Base-by-base conservation (phyloP, 2,329 filamentous ascomycete species). In the Pyricularia grisea region DNA sequence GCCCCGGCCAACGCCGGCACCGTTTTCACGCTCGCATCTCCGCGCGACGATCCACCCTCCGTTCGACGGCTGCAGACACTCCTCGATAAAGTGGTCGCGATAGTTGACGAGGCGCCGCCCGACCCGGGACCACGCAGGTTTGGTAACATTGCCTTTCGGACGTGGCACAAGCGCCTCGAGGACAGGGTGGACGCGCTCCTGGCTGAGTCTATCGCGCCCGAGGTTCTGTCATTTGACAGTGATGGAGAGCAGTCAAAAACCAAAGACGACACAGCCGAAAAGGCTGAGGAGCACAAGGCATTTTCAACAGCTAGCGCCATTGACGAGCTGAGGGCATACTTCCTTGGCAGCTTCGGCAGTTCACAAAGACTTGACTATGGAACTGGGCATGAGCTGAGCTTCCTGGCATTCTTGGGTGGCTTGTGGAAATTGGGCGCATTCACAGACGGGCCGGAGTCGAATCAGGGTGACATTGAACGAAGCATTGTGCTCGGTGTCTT, bases 371-470 rank as follows among this genome's bases (percentile, higher is more conserved):
- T 99, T 30, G 95, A 99, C 79, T 99, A 97, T 76, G 95, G 95
- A 1, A 98, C 95, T 0, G 95, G 95, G 0, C 95, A 99, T 77
- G 95, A 99, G 76, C 82, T 99, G 67, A 97, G 92, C 79, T 99
- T 99, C 75, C 78, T 98, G 9, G 94, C 95, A 1, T 99, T 99
- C 72, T 78, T 99, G 6, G 94, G 89, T 4, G 90, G 91, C 70
- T 82, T 99, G 5, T 99, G 94, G 94, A 97, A 97, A 78, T 82
- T 99, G 2, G 89, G 90, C 64, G 90, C 86, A 20, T 98, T 99
- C 76, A 80, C 84, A 2, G 81, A 86, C n/a, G 85, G 83, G 1
- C 50, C 50, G 1, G 71, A 50, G 4, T 31, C 9, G 71, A 78
- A 50, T 31, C 81, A 80, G 58, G 85, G 84, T 71, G 80, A 88